Conservation (phyloP, 2,329 filamentous ascomycete species). For the Aspergillus sergii region DNA sequence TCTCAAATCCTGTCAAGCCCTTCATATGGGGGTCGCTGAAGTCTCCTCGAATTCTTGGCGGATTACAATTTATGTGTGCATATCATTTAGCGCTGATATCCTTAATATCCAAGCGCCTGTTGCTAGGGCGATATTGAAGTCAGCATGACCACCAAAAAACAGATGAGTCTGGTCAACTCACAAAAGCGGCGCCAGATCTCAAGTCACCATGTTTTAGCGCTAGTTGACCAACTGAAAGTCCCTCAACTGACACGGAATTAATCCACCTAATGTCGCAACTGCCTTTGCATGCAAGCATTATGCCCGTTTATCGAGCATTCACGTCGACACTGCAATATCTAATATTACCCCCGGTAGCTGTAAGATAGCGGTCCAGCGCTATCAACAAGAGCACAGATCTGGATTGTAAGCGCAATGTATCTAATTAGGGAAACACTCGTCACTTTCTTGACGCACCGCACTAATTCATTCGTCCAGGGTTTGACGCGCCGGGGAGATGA, state of each 20-base stretch:
- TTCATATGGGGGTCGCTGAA: neutral
- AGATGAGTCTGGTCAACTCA: neutral
- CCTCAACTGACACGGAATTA: neutral
- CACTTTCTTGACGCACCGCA: neutral
- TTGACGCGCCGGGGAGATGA: neutral
- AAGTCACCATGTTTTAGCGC: neutral
- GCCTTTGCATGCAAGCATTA: neutral
- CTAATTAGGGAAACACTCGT: neutral
- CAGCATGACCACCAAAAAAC: neutral
- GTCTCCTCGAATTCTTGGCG: neutral
- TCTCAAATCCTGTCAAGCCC: neutral
- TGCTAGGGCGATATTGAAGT: neutral
- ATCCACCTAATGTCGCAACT: neutral
- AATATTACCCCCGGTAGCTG: neutral
- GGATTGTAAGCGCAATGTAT: neutral
- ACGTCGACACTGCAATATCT: neutral
- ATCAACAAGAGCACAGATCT: neutral
- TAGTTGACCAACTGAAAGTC: neutral
- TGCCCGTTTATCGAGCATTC: neutral
- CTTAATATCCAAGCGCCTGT: neutral
- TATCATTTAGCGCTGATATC: neutral
- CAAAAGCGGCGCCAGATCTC: neutral
- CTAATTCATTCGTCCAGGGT: neutral
- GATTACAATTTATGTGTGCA: neutral
- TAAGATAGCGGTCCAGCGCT: neutral